Percentiles rank a stretch among this genome's conserved stretches.
These are phyloP conservation scores for Parasitella parasitica DNA, from an alignment of 371 early-diverging fungal species.

Conservation along the genomic window DNA sequence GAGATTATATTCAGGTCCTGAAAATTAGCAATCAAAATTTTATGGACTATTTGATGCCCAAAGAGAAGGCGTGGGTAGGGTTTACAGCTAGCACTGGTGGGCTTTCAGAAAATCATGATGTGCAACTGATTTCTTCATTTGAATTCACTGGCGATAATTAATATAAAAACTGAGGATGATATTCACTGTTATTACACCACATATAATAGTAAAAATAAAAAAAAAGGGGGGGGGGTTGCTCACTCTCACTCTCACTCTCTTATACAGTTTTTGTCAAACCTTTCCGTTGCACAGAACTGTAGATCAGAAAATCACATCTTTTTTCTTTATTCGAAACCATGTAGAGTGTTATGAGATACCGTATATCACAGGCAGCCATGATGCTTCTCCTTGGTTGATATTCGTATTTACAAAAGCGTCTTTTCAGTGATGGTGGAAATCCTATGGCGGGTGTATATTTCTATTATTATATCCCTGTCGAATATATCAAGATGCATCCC, in stretches of 20 bases:
- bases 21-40: slow-evolving; percentile 16
- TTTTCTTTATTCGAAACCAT: neutral
- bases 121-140: slow-evolving; percentile 15
- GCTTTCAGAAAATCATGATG: slow-evolving; percentile 46
- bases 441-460: too few species aligned
- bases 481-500: slow-evolving; percentile 10
- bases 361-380: too few species aligned
- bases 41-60: slow-evolving; percentile 4
- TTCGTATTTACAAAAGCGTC: neutral
- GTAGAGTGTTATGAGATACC: too few species aligned
- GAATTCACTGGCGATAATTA: neutral
- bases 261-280: neutral
- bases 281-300: neutral
- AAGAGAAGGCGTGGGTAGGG: slow-evolving; percentile 37
- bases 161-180: neutral
- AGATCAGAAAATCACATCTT: neutral
- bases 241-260: neutral
- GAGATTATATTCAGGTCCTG: slow-evolving; percentile 26
- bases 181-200: neutral
- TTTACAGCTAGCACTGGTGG: slow-evolving; percentile 62
- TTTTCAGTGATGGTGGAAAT: too few species aligned
- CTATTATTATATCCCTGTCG: neutral
- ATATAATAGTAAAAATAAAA: too few species aligned
- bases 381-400: slow-evolving; percentile 3
- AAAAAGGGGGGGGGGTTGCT: neutral